These are phyloP conservation scores for Brettanomyces anomalus DNA, from an alignment of 805 yeast species.

Conservation along the genomic window DNA sequence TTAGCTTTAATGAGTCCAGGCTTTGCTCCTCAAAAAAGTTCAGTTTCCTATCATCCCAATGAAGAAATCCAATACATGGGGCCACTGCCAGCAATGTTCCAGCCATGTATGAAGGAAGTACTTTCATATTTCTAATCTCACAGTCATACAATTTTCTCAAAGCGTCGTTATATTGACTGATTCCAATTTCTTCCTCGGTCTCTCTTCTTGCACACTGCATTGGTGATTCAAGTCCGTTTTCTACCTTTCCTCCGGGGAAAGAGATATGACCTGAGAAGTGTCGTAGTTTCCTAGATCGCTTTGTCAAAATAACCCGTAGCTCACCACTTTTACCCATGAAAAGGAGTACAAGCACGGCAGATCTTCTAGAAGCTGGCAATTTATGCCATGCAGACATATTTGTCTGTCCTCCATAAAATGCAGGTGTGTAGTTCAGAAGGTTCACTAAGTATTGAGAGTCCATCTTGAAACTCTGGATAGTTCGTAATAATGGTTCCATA, in stretches of 20 bases:
- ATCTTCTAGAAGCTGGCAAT: conserved; percentile 58
- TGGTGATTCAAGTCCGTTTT: conserved; percentile 52
- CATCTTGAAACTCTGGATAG: conserved; percentile 13
- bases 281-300: conserved; percentile 58
- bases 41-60: conserved; percentile 26
- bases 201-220: conserved; percentile 76
- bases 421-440: conserved; percentile 26
- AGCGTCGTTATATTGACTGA: conserved; percentile 38
- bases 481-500: conserved; percentile 7
- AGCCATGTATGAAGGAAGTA: conserved; percentile 72
- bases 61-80: conserved; percentile 67
- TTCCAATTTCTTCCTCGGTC: conserved; percentile 80
- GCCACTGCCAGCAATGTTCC: conserved; percentile 75
- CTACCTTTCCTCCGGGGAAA: conserved; percentile 92
- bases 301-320: conserved; percentile 68
- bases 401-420: conserved; percentile 23
- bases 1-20: conserved; percentile 34
- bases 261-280: conserved; percentile 87
- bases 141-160: conserved; percentile 41
- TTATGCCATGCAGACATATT: conserved; percentile 47
- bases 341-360: conserved; percentile 70
- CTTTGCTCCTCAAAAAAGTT: conserved; percentile 21
- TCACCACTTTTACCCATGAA: conserved; percentile 70
- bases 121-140: conserved; percentile 48
- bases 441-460: conserved; percentile 28